These are phyloP conservation scores for Claviceps monticola DNA, from an alignment of 2,329 filamentous ascomycete genomes.

Conservation along the genomic window DNA sequence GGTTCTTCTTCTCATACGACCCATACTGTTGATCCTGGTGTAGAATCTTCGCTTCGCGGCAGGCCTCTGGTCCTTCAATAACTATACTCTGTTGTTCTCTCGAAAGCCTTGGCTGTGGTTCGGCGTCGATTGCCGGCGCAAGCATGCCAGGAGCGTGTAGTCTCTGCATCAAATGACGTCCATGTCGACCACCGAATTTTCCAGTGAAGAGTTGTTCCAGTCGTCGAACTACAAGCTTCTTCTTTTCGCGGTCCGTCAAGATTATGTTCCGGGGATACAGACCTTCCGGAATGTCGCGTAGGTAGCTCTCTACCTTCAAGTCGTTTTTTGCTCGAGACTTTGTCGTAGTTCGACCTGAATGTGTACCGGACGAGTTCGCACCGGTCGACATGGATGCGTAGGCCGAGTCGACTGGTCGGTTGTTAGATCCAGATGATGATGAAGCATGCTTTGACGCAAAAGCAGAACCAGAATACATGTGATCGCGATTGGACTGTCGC, in stretches of 20 bases:
- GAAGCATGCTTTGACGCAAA: conserved; percentile 38
- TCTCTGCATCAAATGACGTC: conserved; percentile 13
- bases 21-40: conserved; percentile 15
- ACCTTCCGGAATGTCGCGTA: conserved; percentile 58
- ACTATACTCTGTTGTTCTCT: conserved; percentile 21
- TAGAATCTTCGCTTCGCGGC: conserved; percentile 37
- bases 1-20: conserved; percentile 23
- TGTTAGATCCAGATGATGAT: conserved; percentile 38
- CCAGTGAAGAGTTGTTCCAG: conserved; percentile 75
- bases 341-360: conserved; percentile 22
- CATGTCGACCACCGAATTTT: conserved; percentile 35
- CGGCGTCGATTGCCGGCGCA: conserved; percentile 13
- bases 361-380: conserved; percentile 28
- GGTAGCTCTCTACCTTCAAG: conserved; percentile 53
- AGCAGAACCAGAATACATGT: conserved; percentile 26
- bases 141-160: conserved; percentile 7
- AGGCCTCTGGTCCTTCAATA: conserved; percentile 16
- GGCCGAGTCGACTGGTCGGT: conserved; percentile 44
- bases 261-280: conserved; percentile 46
- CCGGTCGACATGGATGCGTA: conserved; percentile 54
- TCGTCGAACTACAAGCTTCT: conserved; percentile 61
- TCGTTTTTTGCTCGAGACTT: conserved; percentile 29
- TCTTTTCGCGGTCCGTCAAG: conserved; percentile 61
- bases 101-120: conserved; percentile 14
- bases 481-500: conserved; percentile 23